These are phyloP conservation scores for Dacryopinax primogenitus DNA, from an alignment of 768 basidiomycete genomes.

Conservation along the genomic window DNA sequence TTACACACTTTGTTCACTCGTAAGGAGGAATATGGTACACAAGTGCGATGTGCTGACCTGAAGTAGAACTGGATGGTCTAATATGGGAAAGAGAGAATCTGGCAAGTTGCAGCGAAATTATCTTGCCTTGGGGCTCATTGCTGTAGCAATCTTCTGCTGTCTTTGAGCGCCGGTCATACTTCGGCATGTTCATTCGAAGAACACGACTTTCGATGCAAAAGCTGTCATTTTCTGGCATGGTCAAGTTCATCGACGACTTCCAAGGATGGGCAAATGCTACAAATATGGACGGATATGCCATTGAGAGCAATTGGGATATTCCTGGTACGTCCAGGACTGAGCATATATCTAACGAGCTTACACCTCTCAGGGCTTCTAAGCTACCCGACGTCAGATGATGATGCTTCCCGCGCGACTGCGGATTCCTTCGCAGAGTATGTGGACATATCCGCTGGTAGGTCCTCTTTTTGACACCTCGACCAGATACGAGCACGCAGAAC, in stretches of 20 bases:
- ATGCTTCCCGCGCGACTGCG: not conserved
- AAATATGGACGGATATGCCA: not conserved
- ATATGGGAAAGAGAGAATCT: slow-evolving; percentile 5
- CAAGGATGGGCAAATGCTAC: not conserved
- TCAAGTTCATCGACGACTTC: slow-evolving; percentile 5
- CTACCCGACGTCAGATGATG: not conserved
- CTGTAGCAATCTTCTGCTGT: not conserved
- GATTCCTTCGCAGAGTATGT: not conserved
- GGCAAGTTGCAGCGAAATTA: not conserved
- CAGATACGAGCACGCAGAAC: not conserved
- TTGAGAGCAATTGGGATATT: not conserved
- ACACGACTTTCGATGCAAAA: slow-evolving; percentile 6
- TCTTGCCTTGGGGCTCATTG: not conserved
- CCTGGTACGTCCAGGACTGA: not conserved
- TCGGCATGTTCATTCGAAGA: slow-evolving; percentile 1
- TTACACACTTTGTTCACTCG: not conserved
- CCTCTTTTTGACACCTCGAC: no score
- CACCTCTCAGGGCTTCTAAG: not conserved
- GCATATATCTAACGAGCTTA: not conserved
- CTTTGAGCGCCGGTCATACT: not conserved
- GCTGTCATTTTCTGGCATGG: slow-evolving; percentile 1
- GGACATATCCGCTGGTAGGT: no score
- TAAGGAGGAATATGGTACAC: not conserved
- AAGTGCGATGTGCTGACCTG: not conserved
- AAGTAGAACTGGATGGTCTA: not conserved